Base-by-base conservation (phyloP, 202 grass and related monocot genomes). In the Cymbopogon flexuosus region DNA sequence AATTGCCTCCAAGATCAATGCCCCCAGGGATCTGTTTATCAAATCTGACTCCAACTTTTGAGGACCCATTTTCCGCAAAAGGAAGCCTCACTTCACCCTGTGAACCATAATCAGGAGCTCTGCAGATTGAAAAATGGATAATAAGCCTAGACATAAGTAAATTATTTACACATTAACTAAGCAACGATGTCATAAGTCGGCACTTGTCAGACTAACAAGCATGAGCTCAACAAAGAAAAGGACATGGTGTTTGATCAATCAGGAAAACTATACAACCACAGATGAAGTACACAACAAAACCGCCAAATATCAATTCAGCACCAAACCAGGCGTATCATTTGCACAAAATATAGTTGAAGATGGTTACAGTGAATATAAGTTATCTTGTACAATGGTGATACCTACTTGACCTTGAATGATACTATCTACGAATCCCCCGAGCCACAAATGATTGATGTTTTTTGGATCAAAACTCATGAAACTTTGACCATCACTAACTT, bases 31-130 rank as follows among this genome's bases (percentile, higher is more conserved):
- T 90, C 70, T 87, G 81, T 72, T 86, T 89, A 75, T 98, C 95
- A 23, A 98, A 98, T 84, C 95, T 90, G 60, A 98, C 90, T 82
- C 95, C 95, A 75, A 98, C 47, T 84, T 98, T 98, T 58, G 95
- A 94, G 63, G 86, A 91, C 40, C 79, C 92, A 58, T 98, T 98
- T 80, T 95, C 92, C 90, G 93, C 95, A 78, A 94, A 95, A 84
- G 84, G 65, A 88, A 98, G 95, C 31, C 86, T 71, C 31, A 98
- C 95, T 85, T 92, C 93, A 70, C 95, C 95, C 62, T 83, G 83
- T 59, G 88, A 89, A 68, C 95, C 95, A 88, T 89, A 93, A 37
- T 86, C 91, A 84, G 95, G 95, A 80, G 84, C 86, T 83, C 95
- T 98, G 70, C 81, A 86, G 43, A 88, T 73, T 58, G 58, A 72